Evolutionary conservation across 257 asterid genomes (phyloP).

Genomic region (Jacaranda mimosifolia): DNA sequence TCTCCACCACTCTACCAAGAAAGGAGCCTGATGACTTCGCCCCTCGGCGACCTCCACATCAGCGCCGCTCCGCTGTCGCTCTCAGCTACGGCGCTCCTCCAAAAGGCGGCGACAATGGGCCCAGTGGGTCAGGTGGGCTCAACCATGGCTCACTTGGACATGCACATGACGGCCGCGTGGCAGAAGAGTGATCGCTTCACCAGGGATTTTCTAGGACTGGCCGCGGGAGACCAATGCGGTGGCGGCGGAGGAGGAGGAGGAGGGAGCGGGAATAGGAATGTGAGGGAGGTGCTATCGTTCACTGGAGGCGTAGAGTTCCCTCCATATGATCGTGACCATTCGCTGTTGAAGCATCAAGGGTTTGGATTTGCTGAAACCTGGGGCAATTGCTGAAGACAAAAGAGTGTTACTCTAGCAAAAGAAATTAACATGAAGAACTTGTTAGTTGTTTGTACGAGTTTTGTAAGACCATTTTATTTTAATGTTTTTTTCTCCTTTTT

Average conservation of each 20-base stretch:
- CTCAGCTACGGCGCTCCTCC: constrained; percentile 69
- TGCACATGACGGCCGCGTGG: constrained; percentile 53
- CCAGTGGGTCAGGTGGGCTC: constrained; percentile 51
- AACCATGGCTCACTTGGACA: constrained; percentile 58
- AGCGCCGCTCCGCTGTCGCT: constrained; percentile 36
- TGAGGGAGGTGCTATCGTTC: constrained; percentile 48
- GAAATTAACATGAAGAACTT: neutral
- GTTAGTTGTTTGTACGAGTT: neutral
- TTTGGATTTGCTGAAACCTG: constrained; percentile 52
- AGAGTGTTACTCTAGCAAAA: neutral
- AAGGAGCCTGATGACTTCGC: constrained; percentile 28
- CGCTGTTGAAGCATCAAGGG: constrained; percentile 52
- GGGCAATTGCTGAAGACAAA: constrained; percentile 50
- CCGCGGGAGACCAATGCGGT: constrained; percentile 50
- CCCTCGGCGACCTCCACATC: constrained; percentile 32
- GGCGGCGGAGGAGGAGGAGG: constrained; percentile 29
- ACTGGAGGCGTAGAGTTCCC: constrained; percentile 46
- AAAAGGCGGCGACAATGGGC: constrained; percentile 56
- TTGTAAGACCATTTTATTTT: neutral
- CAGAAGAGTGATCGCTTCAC: constrained; percentile 59
- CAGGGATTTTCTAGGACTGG: constrained; percentile 71
- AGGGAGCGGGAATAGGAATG: neutral
- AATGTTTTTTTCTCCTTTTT: neutral
- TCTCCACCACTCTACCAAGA: constrained; percentile 49
- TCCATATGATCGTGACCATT: constrained; percentile 45